Base-by-base conservation (phyloP, 1,139 yeast genomes). In the Lodderomyces parapsilosis region DNA sequence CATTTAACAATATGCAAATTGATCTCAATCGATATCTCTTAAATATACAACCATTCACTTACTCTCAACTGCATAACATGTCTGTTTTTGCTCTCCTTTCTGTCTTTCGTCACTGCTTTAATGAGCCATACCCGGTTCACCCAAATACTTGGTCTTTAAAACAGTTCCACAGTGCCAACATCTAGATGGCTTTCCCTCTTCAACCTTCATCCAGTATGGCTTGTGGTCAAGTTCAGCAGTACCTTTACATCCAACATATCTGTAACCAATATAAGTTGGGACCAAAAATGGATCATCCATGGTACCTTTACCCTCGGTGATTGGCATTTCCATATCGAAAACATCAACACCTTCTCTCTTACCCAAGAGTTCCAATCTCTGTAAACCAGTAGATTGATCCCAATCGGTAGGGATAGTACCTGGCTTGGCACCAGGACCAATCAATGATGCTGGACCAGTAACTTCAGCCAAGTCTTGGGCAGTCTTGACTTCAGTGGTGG, bases 121-220 rank as follows among this genome's bases (percentile, higher is more conserved):
- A 62, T 71, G 76, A 56, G 76, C 78, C 64, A 78, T 83, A 58
- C 69, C 78, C 58, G 86, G 86, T 57, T 84, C 88, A 67, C 96
- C 97, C 62, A 91, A 80, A 74, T 84, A 86, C 74, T 90, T 88
- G 59, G 93, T 74, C 62, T 86, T 83, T 79, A 86, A 91, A 56
- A 90, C 96, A 56, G 91, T 85, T 68, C 99, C 99, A 71, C 98
- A 93, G 69, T 91, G 97, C 96, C 97, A 89, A 77, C 98, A 94
- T 82, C 99, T 90, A 55, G 88, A 88, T 53, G 84, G 84, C 71
- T 86, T 75, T 45, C 81, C 88, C 54, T 78, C 81, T 56, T 91
- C 86, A 58, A 96, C 96, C 72, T 84, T 85, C 75, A 93, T 80
- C 98, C 99, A 93, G 83, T 83, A 82, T 56, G 89, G 82, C 59